Conservation (phyloP, 139 green algal genomes). For the Auxenochlorella pyrenoidosa region DNA sequence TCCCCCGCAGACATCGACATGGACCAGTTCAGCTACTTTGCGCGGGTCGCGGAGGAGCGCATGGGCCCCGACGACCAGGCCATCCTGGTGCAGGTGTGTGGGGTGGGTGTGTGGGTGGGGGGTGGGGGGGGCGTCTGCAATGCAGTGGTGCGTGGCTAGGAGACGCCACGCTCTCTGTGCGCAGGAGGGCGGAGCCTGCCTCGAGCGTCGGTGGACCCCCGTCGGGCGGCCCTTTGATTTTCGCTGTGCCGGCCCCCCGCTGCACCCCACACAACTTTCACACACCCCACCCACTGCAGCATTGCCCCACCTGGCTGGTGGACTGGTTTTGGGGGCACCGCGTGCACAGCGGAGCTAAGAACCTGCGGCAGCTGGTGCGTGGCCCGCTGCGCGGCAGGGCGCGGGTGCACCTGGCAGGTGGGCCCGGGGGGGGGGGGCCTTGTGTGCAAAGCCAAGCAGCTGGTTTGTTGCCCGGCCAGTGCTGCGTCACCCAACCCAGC, state of each 20-base stretch:
- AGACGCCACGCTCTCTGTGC: too few species aligned
- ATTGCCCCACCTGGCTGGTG: constrained; percentile 87
- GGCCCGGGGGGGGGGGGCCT: neutral
- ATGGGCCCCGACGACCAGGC: constrained; percentile 75
- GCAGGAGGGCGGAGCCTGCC: too few species aligned
- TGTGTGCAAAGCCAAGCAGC: neutral
- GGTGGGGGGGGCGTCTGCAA: too few species aligned
- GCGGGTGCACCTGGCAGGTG: constrained; percentile 77
- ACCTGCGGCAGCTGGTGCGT: constrained; percentile 84
- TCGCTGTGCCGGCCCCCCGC: too few species aligned
- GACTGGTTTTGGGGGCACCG: constrained; percentile 79
- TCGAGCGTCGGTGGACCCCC: too few species aligned
- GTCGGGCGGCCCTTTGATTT: too few species aligned
- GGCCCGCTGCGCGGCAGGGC: constrained; percentile 79
- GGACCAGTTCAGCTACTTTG: constrained; percentile 81
- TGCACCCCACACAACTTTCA: too few species aligned
- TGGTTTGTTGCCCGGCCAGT: neutral
- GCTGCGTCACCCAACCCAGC: too few species aligned
- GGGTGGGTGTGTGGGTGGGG: neutral
- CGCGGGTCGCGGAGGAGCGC: constrained; percentile 81
- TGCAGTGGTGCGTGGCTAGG: too few species aligned
- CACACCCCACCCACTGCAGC: constrained; percentile 25
- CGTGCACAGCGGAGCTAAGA: constrained; percentile 46
- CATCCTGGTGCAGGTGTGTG: constrained; percentile 74
- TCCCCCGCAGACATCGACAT: constrained; percentile 5